phyloP scores from a whole-genome alignment of 805 yeast species.

The Starmerella davenportii region DNA sequence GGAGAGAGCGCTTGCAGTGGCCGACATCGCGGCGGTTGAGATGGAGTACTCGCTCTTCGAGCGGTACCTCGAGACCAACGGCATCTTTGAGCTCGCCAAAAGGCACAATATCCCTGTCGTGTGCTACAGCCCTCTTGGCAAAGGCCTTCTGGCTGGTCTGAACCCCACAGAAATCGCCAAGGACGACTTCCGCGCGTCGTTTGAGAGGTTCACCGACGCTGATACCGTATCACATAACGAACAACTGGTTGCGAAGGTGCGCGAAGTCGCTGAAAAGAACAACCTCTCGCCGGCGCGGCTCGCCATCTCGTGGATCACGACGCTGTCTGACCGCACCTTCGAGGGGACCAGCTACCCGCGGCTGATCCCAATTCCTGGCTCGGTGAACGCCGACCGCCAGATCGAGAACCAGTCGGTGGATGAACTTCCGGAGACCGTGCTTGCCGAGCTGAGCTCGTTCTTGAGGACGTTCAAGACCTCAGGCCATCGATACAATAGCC shows the following conservation, averaged over 20 bases:
- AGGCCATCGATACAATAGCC: constrained; percentile 40
- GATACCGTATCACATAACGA: constrained; percentile 41
- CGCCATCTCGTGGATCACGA: constrained; percentile 48
- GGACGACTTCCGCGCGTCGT: constrained; percentile 34
- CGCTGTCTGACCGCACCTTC: constrained; percentile 19
- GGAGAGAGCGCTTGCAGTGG: constrained; percentile 35
- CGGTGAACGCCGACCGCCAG: constrained; percentile 41
- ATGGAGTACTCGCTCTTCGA: constrained; percentile 59
- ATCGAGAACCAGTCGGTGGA: constrained; percentile 35
- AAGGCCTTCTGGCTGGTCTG: constrained; percentile 58
- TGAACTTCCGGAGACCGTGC: constrained; percentile 38
- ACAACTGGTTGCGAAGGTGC: constrained; percentile 31
- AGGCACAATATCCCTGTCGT: constrained; percentile 46
- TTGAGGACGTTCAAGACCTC: constrained; percentile 28
- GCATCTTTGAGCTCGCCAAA: constrained; percentile 41
- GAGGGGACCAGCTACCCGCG: constrained; percentile 27
- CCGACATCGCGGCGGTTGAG: constrained; percentile 52
- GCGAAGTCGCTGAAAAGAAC: constrained; percentile 32
- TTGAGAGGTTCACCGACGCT: constrained; percentile 38
- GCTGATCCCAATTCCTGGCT: constrained; percentile 68
- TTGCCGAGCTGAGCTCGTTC: constrained; percentile 33
- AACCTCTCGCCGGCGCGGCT: constrained; percentile 44
- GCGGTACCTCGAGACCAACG: constrained; percentile 44
- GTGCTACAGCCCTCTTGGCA: constrained; percentile 70
- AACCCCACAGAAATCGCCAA: constrained; percentile 32